phyloP scores from a whole-genome alignment of 139 green algal species.

The Yamagishiella unicocca region DNA sequence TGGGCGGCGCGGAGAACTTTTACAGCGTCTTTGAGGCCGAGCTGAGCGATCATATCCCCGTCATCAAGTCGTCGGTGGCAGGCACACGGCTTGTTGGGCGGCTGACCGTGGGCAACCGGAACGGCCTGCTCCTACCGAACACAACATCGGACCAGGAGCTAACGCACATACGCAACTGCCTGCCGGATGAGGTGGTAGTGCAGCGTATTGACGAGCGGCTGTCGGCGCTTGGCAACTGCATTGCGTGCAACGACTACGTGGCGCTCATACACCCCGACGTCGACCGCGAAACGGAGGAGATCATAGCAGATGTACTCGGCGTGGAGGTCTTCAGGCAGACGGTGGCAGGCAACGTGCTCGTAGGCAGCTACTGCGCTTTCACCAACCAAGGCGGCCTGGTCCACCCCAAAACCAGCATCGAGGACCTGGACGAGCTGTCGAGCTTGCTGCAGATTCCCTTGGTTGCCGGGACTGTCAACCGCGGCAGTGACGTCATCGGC shows the following conservation, averaged over 20 bases:
- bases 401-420: constrained; percentile 94
- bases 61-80: constrained; percentile 92
- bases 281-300: constrained; percentile 93
- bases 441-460: constrained; percentile 96
- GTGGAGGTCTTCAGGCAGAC: constrained; percentile 99
- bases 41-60: constrained; percentile 96
- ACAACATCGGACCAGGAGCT: constrained; percentile 97
- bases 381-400: constrained; percentile 97
- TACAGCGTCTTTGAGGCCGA: constrained; percentile 99
- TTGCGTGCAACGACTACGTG: constrained; percentile 99
- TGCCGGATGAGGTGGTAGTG: constrained; percentile 98
- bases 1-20: constrained; percentile 97
- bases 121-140: constrained; percentile 97
- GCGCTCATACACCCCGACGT: constrained; percentile 98
- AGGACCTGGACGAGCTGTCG: constrained; percentile 98
- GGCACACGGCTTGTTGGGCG: constrained; percentile 96
- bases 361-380: constrained; percentile 96
- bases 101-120: constrained; percentile 96
- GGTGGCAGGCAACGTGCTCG: constrained; percentile 94
- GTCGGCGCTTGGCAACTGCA: constrained; percentile 98
- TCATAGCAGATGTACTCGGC: constrained; percentile 94
- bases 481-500: constrained; percentile 94
- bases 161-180: constrained; percentile 95
- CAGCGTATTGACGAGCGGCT: constrained; percentile 97
- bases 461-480: constrained; percentile 97